Base-by-base conservation (phyloP, 139 green algal species). In the Chlorella sp. region DNA sequence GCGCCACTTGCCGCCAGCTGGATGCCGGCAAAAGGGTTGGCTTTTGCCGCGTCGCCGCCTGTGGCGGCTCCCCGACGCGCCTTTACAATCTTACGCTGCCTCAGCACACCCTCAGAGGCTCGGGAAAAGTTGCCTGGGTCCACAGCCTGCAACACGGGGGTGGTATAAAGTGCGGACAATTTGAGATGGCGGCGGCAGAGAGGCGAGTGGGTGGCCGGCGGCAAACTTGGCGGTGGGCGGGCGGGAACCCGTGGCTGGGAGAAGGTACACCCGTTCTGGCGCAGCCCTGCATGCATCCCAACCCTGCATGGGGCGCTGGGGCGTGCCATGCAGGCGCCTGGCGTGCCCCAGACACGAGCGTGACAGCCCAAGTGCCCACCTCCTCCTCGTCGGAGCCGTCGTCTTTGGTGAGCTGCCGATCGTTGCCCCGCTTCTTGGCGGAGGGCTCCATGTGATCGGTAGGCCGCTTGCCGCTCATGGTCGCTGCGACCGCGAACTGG, bases 391-490 rank as follows among this genome's bases (percentile, higher is more conserved):
- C 91, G 0, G 86, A 89, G 11, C 34, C 83, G 81, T 96, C 92
- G 68, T 96, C 93, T 68, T 97, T 95, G 16, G 92, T 95, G 3
- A 96, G 77, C 91, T 97, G 95, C 0, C 92, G 83, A 0, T 95
- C 94, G 24, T 83, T 86, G 12, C 88, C 91, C 36, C 95, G 92
- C 61, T 95, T 96, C 91, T 97, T 96, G 12, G 92, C 88, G 28
- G 76, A 21, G 4, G 92, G 94, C 80, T 95, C 88, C 71, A 95
- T 32, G 48, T 94, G 82, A 88, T 96, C 95, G 24, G 84, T 85
- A 42, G 79, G 79, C 79, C 79, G 79, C 79, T 85, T 85, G 79
- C 42, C 42, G 30, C 28, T 68, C 79, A 83, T 83, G 78, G 37
- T 32, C 26, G 21, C 39, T 24, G 5, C 48, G 48, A 57, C 9